Base-by-base conservation (phyloP, 2,329 filamentous ascomycete species). In the Fusarium poae region DNA sequence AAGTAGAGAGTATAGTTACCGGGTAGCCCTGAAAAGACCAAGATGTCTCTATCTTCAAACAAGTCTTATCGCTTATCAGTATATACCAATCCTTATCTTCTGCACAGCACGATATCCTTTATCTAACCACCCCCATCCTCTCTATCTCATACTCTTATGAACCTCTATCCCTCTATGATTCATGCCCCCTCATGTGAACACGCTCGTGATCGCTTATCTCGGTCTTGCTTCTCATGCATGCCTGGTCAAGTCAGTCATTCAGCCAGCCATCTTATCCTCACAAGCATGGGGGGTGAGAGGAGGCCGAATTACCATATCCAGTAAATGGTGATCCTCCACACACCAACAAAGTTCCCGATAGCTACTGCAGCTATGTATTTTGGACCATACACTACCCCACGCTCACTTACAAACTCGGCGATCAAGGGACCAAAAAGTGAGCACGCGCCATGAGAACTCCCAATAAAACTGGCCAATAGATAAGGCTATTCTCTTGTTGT, bases 401-500 rank as follows among this genome's bases (percentile, higher is more conserved):
- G 59, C 45, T 49, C 48, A 51, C 43, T 55, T 55, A 48, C 50
- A 46, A 32, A 29, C 51, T 52, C 29, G 62, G 29, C 66, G 66
- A 70, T 69, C 66, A 69, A 66, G 66, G 65, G 65, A 66, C 56
- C 65, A 70, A 54, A 62, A 55, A 25, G 20, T 57, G 66, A 55
- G 57, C 66, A 70, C 62, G 62, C 66, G 66, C 66, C 49, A 42
- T 12, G 34, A 37, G 25, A 40, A 52, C 50, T 25, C 51, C 29
- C 37, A 57, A 45, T 46, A 39, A 37, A 23, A 43, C 6, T 27
- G 59, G 27, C 66, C 57, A 70, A 62, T 67, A 43, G 53, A 56
- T 59, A 49, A 48, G 43, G 20, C 42, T 29, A n/a, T 54, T 66
- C 37, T 32, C 27, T 39, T 32, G 25, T 27, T 30, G 35, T 42